Percentiles rank a stretch among this genome's conserved stretches.
These are phyloP conservation scores for Magnusiomyces fungicola DNA, from an alignment of 1,139 yeast genomes.

Conservation along the genomic window DNA sequence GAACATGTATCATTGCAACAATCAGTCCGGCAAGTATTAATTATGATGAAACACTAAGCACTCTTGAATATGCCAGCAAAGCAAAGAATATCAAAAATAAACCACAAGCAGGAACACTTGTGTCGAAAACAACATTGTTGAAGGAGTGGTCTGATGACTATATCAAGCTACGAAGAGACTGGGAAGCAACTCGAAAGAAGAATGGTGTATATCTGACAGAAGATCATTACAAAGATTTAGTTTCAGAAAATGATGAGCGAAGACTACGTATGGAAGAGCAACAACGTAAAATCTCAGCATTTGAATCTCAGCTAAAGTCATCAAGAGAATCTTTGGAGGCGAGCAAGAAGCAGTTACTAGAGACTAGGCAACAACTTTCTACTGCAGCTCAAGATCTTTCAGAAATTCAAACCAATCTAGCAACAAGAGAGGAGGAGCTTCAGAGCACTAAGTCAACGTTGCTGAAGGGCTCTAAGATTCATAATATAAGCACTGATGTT, in stretches of 20 bases:
- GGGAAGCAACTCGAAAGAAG: slow-evolving; percentile 53
- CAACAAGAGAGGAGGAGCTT: slow-evolving; percentile 20
- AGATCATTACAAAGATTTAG: slow-evolving; percentile 41
- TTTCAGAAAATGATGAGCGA: slow-evolving; percentile 7
- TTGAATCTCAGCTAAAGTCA: slow-evolving; percentile 39
- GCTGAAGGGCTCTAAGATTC: background rate
- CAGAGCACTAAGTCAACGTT: slow-evolving; percentile 17
- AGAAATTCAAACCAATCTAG: slow-evolving; percentile 18
- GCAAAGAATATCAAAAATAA: slow-evolving; percentile 69
- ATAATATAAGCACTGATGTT: slow-evolving; percentile 1
- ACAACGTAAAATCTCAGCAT: slow-evolving; percentile 39
- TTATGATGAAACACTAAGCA: slow-evolving; percentile 71
- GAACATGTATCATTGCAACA: slow-evolving; percentile 74
- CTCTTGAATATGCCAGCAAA: slow-evolving; percentile 76
- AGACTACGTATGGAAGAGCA: slow-evolving; percentile 35
- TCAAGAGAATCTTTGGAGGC: slow-evolving; percentile 29
- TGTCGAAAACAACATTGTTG: slow-evolving; percentile 44
- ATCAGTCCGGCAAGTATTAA: slow-evolving; percentile 72
- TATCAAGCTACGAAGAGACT: slow-evolving; percentile 53
- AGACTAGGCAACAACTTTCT: slow-evolving; percentile 26
- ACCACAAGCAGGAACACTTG: slow-evolving; percentile 55
- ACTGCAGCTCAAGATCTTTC: slow-evolving; percentile 17
- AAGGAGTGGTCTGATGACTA: slow-evolving; percentile 47
- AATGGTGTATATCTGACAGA: slow-evolving; percentile 61
- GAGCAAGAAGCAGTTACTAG: slow-evolving; percentile 22